A percentile compares a stretch with the other conserved stretches of the same genome.
Evolutionary conservation across 495 filamentous ascomycete species (phyloP).

Genomic region (Arthonia radiata): DNA sequence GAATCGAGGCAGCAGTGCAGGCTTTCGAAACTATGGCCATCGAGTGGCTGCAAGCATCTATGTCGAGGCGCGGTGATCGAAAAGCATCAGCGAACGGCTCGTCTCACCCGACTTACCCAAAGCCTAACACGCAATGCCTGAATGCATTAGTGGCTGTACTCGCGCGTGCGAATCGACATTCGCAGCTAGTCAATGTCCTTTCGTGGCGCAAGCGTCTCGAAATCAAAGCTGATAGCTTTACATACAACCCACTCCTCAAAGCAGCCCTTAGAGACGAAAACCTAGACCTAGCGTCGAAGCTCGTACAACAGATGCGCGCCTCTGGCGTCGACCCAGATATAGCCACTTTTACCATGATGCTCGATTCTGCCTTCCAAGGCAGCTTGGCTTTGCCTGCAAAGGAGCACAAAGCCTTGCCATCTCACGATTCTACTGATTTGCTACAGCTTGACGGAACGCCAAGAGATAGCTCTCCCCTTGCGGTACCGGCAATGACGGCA

Average conservation of each 20-base stretch:
- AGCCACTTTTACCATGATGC: constrained; percentile 27
- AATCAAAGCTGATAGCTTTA: constrained; percentile 32
- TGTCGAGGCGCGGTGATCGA: constrained; percentile 1
- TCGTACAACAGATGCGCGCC: constrained; percentile 24
- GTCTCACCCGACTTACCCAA: constrained; percentile 10
- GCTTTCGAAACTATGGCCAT: constrained; percentile 35
- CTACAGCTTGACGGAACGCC: too few relatives aligned
- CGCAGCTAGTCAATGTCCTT: constrained; percentile 22
- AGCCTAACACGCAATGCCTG: constrained; percentile 33
- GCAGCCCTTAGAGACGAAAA: constrained; percentile 23
- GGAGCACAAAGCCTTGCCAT: too few relatives aligned
- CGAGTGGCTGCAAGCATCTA: constrained; percentile 20
- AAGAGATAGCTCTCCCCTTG: constrained; percentile 6
- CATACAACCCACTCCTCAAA: constrained; percentile 44
- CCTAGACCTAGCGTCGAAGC: constrained; percentile 11
- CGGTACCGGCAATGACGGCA: constrained; percentile 3
- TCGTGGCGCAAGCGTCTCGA: constrained; percentile 29
- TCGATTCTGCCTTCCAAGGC: constrained; percentile 21
- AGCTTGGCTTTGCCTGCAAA: too few relatives aligned
- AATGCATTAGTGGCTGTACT: constrained; percentile 35
- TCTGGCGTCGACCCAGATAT: constrained; percentile 21
- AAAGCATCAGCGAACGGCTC: constrained; percentile 1
- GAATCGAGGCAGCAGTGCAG: constrained; percentile 21
- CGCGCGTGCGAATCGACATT: constrained; percentile 14
- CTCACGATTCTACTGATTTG: too few relatives aligned